These are phyloP conservation scores for Parachaetomium inaequale DNA, from an alignment of 495 filamentous ascomycete genomes.

Conservation along the genomic window DNA sequence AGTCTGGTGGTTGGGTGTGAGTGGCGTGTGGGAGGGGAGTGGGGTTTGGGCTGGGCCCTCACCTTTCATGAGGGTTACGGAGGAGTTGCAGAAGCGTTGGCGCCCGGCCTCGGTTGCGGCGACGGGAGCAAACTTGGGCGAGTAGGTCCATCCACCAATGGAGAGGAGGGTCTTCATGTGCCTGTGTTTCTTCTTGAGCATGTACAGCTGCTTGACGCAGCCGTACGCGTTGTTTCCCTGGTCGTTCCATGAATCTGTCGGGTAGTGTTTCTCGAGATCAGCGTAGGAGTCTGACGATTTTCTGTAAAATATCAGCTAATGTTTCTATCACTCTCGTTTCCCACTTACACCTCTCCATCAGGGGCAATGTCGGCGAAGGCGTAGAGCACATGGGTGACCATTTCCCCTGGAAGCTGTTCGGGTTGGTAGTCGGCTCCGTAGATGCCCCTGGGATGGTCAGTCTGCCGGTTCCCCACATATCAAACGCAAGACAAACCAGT, in stretches of 20 bases:
- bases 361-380: constrained; percentile 79
- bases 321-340: neutral
- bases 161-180: constrained; percentile 79
- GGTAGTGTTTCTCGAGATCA: constrained; percentile 72
- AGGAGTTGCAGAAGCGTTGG: constrained; percentile 58
- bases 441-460: constrained; percentile 55
- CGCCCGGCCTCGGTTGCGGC: constrained; percentile 55
- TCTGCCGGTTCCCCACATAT: constrained; percentile 27
- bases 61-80: constrained; percentile 60
- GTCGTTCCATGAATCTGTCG: constrained; percentile 66
- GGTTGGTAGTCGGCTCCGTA: constrained; percentile 74
- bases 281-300: constrained; percentile 53
- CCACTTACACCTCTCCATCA: constrained; percentile 73
- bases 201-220: constrained; percentile 77
- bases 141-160: constrained; percentile 89
- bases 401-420: constrained; percentile 69
- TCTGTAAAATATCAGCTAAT: constrained; percentile 19
- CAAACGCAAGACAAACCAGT: constrained; percentile 34
- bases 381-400: constrained; percentile 82
- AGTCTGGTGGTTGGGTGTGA: constrained; percentile 37
- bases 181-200: constrained; percentile 78
- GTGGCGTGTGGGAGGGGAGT: neutral
- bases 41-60: neutral
- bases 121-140: constrained; percentile 69
- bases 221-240: constrained; percentile 67